A percentile compares a stretch with the other conserved stretches of the same genome.
Evolutionary conservation across 2,329 filamentous ascomycete species (phyloP).

Genomic region (Cyanodermella asteris): DNA sequence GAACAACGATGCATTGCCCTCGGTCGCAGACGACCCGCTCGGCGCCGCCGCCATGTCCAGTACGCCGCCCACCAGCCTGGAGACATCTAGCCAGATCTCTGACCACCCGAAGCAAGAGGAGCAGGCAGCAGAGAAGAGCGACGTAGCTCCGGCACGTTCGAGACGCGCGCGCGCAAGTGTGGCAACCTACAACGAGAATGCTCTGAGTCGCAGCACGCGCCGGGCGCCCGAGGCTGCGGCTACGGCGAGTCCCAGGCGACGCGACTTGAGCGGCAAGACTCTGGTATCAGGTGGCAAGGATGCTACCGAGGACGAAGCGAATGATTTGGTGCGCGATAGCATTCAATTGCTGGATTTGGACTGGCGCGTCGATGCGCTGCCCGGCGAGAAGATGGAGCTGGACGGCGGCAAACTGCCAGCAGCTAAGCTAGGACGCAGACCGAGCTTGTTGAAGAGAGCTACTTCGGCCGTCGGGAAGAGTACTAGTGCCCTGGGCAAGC

Average conservation of each 20-base stretch:
- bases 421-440: conserved; percentile 10
- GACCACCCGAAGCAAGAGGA: conserved; percentile 9
- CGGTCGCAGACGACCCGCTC: no score
- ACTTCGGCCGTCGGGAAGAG: conserved; percentile 25
- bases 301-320: conserved; percentile 10
- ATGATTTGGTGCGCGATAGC: conserved; percentile 18
- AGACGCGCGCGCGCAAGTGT: conserved; percentile 1
- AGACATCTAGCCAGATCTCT: no score
- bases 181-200: conserved; percentile 9
- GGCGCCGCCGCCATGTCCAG: conserved; percentile 7
- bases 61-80: conserved; percentile 12
- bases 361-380: conserved; percentile 10
- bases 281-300: conserved; percentile 21
- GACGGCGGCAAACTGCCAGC: conserved; percentile 3
- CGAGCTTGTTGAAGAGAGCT: conserved; percentile 21
- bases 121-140: conserved; percentile 3
- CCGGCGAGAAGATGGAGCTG: conserved; percentile 5
- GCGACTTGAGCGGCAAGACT: conserved; percentile 13
- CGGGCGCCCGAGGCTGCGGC: conserved; percentile 5
- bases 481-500: conserved; percentile 36
- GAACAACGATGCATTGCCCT: conserved; percentile 3
- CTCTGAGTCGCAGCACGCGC: conserved; percentile 3
- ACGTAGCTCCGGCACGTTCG: conserved; percentile 2
- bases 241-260: conserved; percentile 11
- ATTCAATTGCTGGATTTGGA: conserved; percentile 18